phyloP scores from a whole-genome alignment of 805 yeast genomes.

The Kazachstania taianensis region DNA sequence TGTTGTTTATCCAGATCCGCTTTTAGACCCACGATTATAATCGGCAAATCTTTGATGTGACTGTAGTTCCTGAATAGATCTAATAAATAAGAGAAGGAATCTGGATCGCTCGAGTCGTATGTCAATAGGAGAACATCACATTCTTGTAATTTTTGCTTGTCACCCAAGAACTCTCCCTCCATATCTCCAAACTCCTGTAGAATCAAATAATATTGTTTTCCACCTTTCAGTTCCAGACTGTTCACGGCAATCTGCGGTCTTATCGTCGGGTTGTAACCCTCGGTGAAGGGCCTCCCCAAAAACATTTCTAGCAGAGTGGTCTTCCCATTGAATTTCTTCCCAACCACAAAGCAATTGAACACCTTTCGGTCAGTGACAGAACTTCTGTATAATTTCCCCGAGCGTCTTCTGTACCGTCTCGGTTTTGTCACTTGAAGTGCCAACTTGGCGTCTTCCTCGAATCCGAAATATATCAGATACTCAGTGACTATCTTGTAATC shows the following conservation, averaged over 20 bases:
- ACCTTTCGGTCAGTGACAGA: slow-evolving; percentile 76
- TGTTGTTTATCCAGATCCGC: slow-evolving; percentile 95
- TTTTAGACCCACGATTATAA: slow-evolving; percentile 81
- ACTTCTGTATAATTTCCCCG: slow-evolving; percentile 58
- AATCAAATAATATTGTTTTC: slow-evolving; percentile 88
- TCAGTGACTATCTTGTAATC: slow-evolving; percentile 79
- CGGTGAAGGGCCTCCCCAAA: slow-evolving; percentile 61
- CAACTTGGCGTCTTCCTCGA: slow-evolving; percentile 41
- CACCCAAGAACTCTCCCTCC: slow-evolving; percentile 64
- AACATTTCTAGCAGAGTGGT: slow-evolving; percentile 77
- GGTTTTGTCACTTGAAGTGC: slow-evolving; percentile 79
- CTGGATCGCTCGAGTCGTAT: slow-evolving; percentile 94
- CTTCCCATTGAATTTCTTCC: slow-evolving; percentile 81
- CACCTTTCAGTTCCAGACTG: slow-evolving; percentile 87
- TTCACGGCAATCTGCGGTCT: slow-evolving; percentile 78
- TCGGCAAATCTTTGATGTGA: slow-evolving; percentile 57
- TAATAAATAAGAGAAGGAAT: slow-evolving; percentile 75
- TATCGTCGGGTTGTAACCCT: slow-evolving; percentile 69
- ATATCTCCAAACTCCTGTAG: slow-evolving; percentile 83
- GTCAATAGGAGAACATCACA: slow-evolving; percentile 88
- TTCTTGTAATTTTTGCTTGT: slow-evolving; percentile 55
- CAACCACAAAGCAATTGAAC: slow-evolving; percentile 80
- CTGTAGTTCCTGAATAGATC: slow-evolving; percentile 55
- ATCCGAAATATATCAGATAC: slow-evolving; percentile 84
- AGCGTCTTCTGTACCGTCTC: slow-evolving; percentile 55